Evolutionary conservation across 192 early-diverging fungal species (phyloP).

Genomic region (Linnemannia exigua): DNA sequence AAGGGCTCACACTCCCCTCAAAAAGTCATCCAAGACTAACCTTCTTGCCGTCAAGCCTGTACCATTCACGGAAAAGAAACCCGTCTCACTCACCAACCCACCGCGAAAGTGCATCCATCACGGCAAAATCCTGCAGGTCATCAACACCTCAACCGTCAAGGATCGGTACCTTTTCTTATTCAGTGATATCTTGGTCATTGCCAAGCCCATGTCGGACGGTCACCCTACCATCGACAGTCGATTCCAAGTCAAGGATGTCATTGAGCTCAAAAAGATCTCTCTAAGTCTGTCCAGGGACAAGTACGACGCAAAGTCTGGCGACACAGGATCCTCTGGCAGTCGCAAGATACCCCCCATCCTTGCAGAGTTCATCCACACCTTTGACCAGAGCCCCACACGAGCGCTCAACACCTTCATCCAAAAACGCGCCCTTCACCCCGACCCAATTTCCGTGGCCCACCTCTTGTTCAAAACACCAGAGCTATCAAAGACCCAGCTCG

Average conservation of each 20-base stretch:
- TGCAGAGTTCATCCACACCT: constrained; percentile 70
- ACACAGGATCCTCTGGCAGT: constrained; percentile 13
- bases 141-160: constrained; percentile 75
- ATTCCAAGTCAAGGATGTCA: constrained; percentile 69
- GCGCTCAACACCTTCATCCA: constrained; percentile 71
- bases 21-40: constrained; percentile 9
- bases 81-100: constrained; percentile 53
- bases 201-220: constrained; percentile 72
- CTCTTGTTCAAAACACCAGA: constrained; percentile 78
- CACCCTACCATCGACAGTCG: constrained; percentile 60
- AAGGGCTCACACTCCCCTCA: neutral
- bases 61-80: constrained; percentile 31
- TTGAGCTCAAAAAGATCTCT: constrained; percentile 62
- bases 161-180: constrained; percentile 79
- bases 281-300: constrained; percentile 60
- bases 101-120: constrained; percentile 70
- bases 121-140: constrained; percentile 73
- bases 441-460: constrained; percentile 73
- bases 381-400: constrained; percentile 68
- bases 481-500: constrained; percentile 69
- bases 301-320: constrained; percentile 38
- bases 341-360: constrained; percentile 70
- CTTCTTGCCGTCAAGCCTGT: constrained; percentile 2
- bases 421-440: constrained; percentile 66
- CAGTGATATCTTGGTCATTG: constrained; percentile 73